Base-by-base conservation (phyloP, 2,329 filamentous ascomycete genomes). In the Cryphonectria parasitica region DNA sequence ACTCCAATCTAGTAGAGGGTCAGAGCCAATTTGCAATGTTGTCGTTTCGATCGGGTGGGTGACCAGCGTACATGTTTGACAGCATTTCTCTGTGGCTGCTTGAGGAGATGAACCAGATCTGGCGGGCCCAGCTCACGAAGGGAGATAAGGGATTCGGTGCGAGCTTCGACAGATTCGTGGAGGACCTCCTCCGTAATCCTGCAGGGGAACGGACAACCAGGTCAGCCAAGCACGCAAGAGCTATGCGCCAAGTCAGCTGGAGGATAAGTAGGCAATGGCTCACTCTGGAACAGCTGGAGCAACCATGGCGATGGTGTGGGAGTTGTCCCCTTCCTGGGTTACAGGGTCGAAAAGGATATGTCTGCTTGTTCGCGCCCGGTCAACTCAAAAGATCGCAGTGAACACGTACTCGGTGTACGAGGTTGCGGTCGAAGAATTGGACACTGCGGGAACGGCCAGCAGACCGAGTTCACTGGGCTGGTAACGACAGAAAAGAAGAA, bases 131-230 rank as follows among this genome's bases (percentile, higher is more conserved):
- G 89, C 86, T 99, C 96, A 78, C 96, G 92, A 74, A 99, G 87
- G 64, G 90, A 89, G 75, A 92, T 87, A 54, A 99, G 88, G 60
- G 92, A 92, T 79, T 99, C 96, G 76, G 95, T 97, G 80, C 96
- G 91, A 76, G 94, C 91, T 79, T 98, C 95, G 80, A 98, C 91
- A 67, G 95, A 93, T 77, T 97, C 94, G 79, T 97, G 92, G 73
- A 97, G 88, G 74, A 96, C 89, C 82, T 98, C 94, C 84, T 99
- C 96, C 77, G 95, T 95, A 77, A 99, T 91, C 83, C 96, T 98
- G 41, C 66, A 64, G 64, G 49, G 62, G 36, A 10, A 11, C 36
- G 62, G 15, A 62, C 13, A 67, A 54, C 77, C 70, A 68, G 74
- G 73, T 77, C 64, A 77, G 75, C 49, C 49, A 67, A 64, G 67